Conservation (phyloP, 2,329 filamentous ascomycete species). For the Diaporthe aspalathi region DNA sequence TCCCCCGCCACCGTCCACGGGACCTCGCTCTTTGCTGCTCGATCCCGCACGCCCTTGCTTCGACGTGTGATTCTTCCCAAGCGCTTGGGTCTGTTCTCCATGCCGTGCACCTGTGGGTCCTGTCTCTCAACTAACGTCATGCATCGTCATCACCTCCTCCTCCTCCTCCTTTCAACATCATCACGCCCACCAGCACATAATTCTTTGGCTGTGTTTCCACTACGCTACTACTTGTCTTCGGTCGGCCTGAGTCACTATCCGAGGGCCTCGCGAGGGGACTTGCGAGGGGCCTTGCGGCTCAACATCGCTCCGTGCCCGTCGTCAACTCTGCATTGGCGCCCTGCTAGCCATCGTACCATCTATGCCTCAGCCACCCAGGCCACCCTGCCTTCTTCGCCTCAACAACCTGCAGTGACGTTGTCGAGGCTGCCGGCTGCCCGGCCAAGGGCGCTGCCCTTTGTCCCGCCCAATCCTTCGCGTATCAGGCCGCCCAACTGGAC, state of each 20-base stretch:
- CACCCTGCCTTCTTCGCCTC: background rate
- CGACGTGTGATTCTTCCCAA: background rate
- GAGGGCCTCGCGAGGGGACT: no score
- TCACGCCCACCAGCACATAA: background rate
- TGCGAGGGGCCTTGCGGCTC: slow-evolving; percentile 10
- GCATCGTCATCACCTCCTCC: background rate
- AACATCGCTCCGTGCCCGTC: slow-evolving; percentile 25
- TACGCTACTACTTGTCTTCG: slow-evolving; percentile 9
- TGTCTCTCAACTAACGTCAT: slow-evolving; percentile 6
- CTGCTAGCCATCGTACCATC: slow-evolving; percentile 1
- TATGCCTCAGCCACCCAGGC: slow-evolving; percentile 31
- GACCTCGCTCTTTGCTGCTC: background rate
- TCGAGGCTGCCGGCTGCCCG: slow-evolving; percentile 10
- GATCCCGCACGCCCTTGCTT: slow-evolving; percentile 12
- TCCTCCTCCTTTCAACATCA: no score
- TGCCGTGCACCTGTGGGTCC: background rate
- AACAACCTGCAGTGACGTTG: slow-evolving; percentile 11
- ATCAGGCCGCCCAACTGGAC: slow-evolving; percentile 18
- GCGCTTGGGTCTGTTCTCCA: background rate
- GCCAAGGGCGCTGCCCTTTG: no score
- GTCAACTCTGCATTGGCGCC: slow-evolving; percentile 22
- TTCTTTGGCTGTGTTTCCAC: background rate
- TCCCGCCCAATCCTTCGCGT: slow-evolving; percentile 26
- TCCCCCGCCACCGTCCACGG: no score
- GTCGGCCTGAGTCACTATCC: slow-evolving; percentile 32